phyloP scores from a whole-genome alignment of 257 asterid genomes.

The Scutellaria baicalensis region DNA sequence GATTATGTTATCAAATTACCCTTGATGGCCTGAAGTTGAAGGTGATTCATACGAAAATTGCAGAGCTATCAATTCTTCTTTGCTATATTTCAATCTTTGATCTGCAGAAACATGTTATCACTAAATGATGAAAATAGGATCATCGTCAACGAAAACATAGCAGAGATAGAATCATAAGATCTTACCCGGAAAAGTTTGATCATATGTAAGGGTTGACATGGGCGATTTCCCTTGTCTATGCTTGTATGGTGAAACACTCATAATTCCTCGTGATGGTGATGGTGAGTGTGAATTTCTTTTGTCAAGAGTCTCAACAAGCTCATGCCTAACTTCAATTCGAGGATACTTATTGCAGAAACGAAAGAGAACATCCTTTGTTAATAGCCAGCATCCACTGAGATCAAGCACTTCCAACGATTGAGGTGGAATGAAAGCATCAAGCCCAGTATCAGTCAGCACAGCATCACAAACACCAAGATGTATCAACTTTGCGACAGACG shows the following conservation, averaged over 20 bases:
- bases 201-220: constrained; percentile 17
- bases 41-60: constrained; percentile 28
- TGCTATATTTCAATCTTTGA: constrained; percentile 81
- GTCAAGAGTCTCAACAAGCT: constrained; percentile 28
- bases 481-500: constrained; percentile 36
- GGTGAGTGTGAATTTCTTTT: constrained; percentile 5
- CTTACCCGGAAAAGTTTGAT: constrained; percentile 45
- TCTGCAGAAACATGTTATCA: constrained; percentile 36
- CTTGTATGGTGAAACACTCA: constrained; percentile 15
- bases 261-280: constrained; percentile 12
- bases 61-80: constrained; percentile 57
- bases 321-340: constrained; percentile 61
- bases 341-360: constrained; percentile 51
- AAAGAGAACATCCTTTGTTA: constrained; percentile 45
- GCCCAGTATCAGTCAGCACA: constrained; percentile 56
- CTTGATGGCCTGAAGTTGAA: constrained; percentile 17
- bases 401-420: constrained; percentile 54
- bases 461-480: constrained; percentile 56
- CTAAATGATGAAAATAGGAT: neutral
- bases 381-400: constrained; percentile 87
- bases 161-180: neutral
- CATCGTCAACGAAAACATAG: neutral
- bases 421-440: constrained; percentile 48
- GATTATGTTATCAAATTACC: constrained; percentile 16
- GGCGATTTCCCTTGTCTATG: constrained; percentile 29